Conservation (phyloP, 139 green algal species). For the Trebouxia sp. region DNA sequence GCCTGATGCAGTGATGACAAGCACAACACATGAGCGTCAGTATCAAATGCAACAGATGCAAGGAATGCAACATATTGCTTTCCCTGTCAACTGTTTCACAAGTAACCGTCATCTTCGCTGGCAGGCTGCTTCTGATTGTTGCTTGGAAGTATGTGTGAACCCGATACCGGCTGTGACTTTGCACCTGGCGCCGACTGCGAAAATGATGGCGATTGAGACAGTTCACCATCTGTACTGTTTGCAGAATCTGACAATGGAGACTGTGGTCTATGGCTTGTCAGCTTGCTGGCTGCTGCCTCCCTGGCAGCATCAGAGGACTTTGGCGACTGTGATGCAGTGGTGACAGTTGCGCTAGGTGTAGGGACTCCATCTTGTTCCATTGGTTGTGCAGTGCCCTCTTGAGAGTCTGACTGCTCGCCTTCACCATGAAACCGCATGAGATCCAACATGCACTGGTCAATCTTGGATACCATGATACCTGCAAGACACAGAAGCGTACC, state of each 20-base stretch:
- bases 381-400: background rate
- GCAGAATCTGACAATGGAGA: constrained; percentile 2
- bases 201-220: background rate
- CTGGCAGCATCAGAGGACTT: background rate
- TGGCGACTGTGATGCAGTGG: background rate
- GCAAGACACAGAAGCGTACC: background rate
- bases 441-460: constrained; percentile 33
- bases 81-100: too few species aligned
- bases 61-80: too few species aligned
- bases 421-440: constrained; percentile 25
- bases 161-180: background rate
- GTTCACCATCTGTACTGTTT: background rate
- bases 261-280: constrained; percentile 4
- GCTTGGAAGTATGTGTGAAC: too few species aligned
- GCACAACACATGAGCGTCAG: too few species aligned
- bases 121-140: background rate
- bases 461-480: constrained; percentile 36
- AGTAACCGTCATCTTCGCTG: background rate
- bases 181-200: background rate
- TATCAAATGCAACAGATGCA: too few species aligned
- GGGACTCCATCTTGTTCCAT: background rate
- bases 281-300: background rate
- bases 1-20: too few species aligned
- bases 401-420: background rate
- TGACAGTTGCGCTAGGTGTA: background rate